Base-by-base conservation (phyloP, 768 basidiomycete genomes). In the Phlegmacium glaucopus region DNA sequence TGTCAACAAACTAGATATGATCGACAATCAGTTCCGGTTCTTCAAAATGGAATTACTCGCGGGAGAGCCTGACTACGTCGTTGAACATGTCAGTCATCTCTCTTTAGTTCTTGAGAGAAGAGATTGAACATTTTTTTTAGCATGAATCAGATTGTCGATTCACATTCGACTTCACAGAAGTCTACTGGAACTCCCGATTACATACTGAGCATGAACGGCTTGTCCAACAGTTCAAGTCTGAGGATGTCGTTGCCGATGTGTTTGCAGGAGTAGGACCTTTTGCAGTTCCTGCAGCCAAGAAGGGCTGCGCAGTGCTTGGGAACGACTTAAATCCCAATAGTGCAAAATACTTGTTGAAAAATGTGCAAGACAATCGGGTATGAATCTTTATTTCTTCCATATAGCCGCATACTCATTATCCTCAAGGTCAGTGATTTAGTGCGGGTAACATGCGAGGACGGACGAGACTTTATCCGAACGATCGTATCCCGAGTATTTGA, bases 201-300 rank as follows among this genome's bases (percentile, higher is more conserved):
- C 88, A 92, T 48, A 83, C 84, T 4, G 96, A 99, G 61, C 96
- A 99, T 60, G 81, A 83, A 22, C 85, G 94, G 3, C 74, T 99
- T 12, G 88, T 98, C 35, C 63, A 76, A 13, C 54, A 75, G 29
- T 94, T 97, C 67, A 62, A 75, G 22, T 79, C 83, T 0, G 75
- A 83, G 18, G 90, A 92, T 44, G 79, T 98, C 15, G 67, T 98
- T 17, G 94, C 83, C 3, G 96, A 99, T 62, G 93, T 90, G 26
- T 94, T 98, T 63, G 96, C 96, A 1, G 96, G 96, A 11, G 94
- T 99, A 2, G 96, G 96, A 1, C 96, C 96, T 0, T 99, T 99
- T 62, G 88, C 91, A 7, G 67, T 98, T 6, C 96, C 96, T 3
- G 89, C 95, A 2, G 95, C 87, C 1, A 94, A 83, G 70, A 93